Percentiles rank a stretch among this genome's conserved stretches.
Evolutionary conservation across 176 grass and related monocot genomes (phyloP).

Genomic region (Cocos nucifera): DNA sequence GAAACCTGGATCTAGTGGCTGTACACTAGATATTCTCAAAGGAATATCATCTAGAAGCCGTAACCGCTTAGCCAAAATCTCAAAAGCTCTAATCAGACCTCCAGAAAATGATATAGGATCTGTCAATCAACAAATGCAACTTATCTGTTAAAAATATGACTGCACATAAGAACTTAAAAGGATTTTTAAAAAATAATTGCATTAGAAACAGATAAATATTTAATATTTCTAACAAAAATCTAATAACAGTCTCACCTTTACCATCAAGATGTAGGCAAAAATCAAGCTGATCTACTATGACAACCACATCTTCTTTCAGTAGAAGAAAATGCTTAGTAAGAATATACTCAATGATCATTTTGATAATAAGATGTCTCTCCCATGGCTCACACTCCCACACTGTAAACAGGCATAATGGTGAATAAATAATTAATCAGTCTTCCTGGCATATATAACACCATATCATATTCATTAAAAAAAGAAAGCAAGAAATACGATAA

Average conservation of each 20-base stretch:
- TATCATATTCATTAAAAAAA: neutral
- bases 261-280: slow-evolving; percentile 69
- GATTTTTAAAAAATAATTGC: neutral
- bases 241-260: slow-evolving; percentile 31
- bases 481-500: neutral
- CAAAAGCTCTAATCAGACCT: slow-evolving; percentile 60
- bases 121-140: slow-evolving; percentile 12
- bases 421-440: too few species aligned
- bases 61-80: slow-evolving; percentile 55
- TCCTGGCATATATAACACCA: neutral
- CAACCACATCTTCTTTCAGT: slow-evolving; percentile 44
- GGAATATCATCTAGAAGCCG: slow-evolving; percentile 69
- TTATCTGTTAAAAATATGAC: neutral
- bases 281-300: slow-evolving; percentile 88
- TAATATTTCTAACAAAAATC: too few species aligned
- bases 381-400: slow-evolving; percentile 69
- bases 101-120: slow-evolving; percentile 71
- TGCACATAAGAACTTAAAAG: neutral
- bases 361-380: slow-evolving; percentile 79
- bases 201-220: neutral
- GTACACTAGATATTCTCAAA: slow-evolving; percentile 81
- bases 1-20: slow-evolving; percentile 70
- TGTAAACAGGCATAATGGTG: slow-evolving; percentile 32
- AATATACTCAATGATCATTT: slow-evolving; percentile 62
- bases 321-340: slow-evolving; percentile 63